A percentile compares a stretch with the other conserved stretches of the same genome.
Conservation (phyloP, 1,284 basidiomycete species). For the Takashimella tepidaria region DNA sequence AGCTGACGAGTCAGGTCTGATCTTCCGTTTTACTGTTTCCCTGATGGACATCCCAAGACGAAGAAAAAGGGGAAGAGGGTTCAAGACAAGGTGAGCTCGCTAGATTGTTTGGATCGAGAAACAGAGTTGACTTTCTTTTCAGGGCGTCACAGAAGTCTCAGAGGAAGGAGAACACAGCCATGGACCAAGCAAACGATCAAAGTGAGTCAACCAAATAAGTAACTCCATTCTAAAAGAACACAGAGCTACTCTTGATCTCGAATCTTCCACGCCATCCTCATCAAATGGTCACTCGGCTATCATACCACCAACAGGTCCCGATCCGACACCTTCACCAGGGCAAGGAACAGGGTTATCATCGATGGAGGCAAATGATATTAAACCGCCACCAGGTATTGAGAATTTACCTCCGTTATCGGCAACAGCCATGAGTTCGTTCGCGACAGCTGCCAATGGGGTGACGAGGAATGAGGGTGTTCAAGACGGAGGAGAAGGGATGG, state of each 20-base stretch:
- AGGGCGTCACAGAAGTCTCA: conserved; percentile 22
- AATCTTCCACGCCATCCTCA: neutral
- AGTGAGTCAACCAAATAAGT: conserved; percentile 18
- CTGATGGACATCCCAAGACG: conserved; percentile 39
- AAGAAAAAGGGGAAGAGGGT: conserved; percentile 43
- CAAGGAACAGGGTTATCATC: conserved; percentile 7
- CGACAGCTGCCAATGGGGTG: conserved; percentile 41
- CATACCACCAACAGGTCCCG: conserved; percentile 23
- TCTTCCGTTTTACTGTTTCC: conserved; percentile 41
- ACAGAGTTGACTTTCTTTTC: conserved; percentile 2
- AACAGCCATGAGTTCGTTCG: conserved; percentile 33
- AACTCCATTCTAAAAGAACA: neutral
- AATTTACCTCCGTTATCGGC: conserved; percentile 32
- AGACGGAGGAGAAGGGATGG: conserved; percentile 1
- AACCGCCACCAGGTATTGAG: conserved; percentile 37
- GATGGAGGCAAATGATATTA: conserved; percentile 12
- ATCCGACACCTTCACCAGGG: conserved; percentile 19
- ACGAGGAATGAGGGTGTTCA: conserved; percentile 13
- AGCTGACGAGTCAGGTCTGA: conserved; percentile 24
- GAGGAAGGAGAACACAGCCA: conserved; percentile 33
- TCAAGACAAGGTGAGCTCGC: conserved; percentile 32
- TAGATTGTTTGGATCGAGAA: neutral
- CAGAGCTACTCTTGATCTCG: neutral
- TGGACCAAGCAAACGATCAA: conserved; percentile 42
- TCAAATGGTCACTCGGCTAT: neutral